A percentile compares a stretch with the other conserved stretches of the same genome.
Conservation (phyloP, 2,329 filamentous ascomycete species). For the Didymellaceae sp. region DNA sequence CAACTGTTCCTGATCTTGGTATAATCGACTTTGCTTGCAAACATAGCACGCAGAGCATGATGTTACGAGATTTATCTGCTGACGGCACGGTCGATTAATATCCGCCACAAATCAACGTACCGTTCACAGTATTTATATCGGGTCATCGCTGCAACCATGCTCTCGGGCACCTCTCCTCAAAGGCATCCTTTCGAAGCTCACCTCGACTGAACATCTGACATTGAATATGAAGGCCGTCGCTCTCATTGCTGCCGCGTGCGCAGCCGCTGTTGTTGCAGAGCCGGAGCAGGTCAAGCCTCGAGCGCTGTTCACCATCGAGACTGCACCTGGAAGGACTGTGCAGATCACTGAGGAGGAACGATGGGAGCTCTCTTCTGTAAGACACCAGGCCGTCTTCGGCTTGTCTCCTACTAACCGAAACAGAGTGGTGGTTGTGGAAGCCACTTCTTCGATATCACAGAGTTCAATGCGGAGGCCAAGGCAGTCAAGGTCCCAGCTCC, state of each 20-base stretch:
- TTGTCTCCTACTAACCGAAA: neutral
- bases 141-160: neutral
- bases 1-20: constrained; percentile 11
- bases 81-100: neutral
- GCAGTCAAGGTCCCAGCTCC: constrained; percentile 19
- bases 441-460: constrained; percentile 33
- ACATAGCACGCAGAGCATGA: neutral
- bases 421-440: constrained; percentile 26
- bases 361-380: constrained; percentile 79
- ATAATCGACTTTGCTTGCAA: neutral
- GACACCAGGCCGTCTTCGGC: neutral
- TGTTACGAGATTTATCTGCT: constrained; percentile 12
- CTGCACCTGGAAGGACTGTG: constrained; percentile 75
- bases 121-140: neutral
- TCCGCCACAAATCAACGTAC: neutral
- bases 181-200: no score
- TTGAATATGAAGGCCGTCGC: constrained; percentile 14
- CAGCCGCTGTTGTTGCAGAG: constrained; percentile 20
- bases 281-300: constrained; percentile 20
- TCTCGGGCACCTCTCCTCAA: neutral
- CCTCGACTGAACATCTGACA: no score
- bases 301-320: constrained; percentile 73
- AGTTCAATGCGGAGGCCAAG: constrained; percentile 23
- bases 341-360: constrained; percentile 93
- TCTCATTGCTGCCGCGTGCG: constrained; percentile 19